Base-by-base conservation (phyloP, 2,329 filamentous ascomycete species). In the Thermomyces lanuginosus region DNA sequence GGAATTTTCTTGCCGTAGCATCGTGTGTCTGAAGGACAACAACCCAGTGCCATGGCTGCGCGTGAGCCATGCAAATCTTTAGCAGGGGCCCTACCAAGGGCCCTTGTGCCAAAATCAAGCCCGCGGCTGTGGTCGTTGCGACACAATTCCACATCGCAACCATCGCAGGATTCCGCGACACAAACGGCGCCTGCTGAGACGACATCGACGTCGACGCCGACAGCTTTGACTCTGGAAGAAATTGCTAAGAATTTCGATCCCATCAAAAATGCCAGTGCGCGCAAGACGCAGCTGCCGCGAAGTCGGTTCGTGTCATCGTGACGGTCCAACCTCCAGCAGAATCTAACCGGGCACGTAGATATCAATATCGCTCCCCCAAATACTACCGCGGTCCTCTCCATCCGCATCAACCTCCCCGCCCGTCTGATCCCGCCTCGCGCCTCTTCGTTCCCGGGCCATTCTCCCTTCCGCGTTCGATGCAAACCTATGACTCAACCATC, bases 301-400 rank as follows among this genome's bases (percentile, higher is more conserved):
- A 65, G 64, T 61, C 66, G 66, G 66, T 69, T 49, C 30, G 48
- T 42, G 16, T 12, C 18, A n/a, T n/a, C n/a, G n/a, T n/a, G n/a
- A n/a, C n/a, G n/a, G n/a, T n/a, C n/a, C n/a, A n/a, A n/a, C n/a
- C n/a, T n/a, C n/a, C n/a, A n/a, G n/a, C n/a, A n/a, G n/a, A n/a
- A n/a, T n/a, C n/a, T n/a, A n/a, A n/a, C n/a, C n/a, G n/a, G n/a
- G n/a, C n/a, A 26, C 34, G 15, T 35, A 92, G 86, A 66, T 98
- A 95, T 60, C 80, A 92, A 56, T 95, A 78, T 56, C 82, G 84
- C 38, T 76, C 86, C 26, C 89, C 89, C 36, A 89, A 86, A 60
- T 98, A 84, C 66, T 75, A 92, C 55, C 80, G 86, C 45, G 89
- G 89, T 30, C 84, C 84, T 37, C 66, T 95, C 13, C 84, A 95